Base-by-base conservation (phyloP, 2,329 filamentous ascomycete genomes). In the Colletotrichum sp. region DNA sequence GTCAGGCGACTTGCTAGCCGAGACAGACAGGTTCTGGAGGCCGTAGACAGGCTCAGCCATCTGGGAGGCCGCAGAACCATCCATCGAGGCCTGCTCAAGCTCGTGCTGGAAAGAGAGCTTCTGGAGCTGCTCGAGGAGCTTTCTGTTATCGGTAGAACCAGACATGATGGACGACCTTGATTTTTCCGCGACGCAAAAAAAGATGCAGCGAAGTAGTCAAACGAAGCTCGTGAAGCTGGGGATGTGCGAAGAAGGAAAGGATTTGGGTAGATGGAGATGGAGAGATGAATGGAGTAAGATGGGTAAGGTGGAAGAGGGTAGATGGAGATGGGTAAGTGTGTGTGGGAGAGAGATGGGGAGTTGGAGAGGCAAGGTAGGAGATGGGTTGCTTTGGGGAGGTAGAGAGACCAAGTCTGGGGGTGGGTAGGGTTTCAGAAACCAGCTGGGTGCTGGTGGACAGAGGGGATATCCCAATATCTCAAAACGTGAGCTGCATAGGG, bases 41-140 rank as follows among this genome's bases (percentile, higher is more conserved):
- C 52, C 18, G 13, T 68, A 32, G 52, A 26, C 26, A 6, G 30
- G 32, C 15, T 24, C 63, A 8, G 55, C 32, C 18, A 60, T 68
- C 24, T 72, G 52, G 9, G 68, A 55, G 24, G 60, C 22, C 9
- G 57, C 16, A n/a, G 69, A 72, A 26, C 63, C 69, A 32, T 63
- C 55, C 39, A 39, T 62, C 18, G 65, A 34, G 13, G 63, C 69
- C 63, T 72, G 28, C 73, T 75, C 73, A 5, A 32, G 69, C 52
- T 75, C 69, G 32, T 75, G 73, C 62, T 72, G 62, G 13, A 64
- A 7, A 7, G 68, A 66, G 24, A 75, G 62, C 69, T 75, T 63
- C 28, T 68, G 69, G 7, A 75, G 73, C 2, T 60, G 73, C 55
- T 75, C 73, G 22, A 75, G 52, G 70, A 75, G 69, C 69, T 68